Evolutionary conservation across 306 rosid genomes (phyloP).

Genomic region (Benincasa hispida): DNA sequence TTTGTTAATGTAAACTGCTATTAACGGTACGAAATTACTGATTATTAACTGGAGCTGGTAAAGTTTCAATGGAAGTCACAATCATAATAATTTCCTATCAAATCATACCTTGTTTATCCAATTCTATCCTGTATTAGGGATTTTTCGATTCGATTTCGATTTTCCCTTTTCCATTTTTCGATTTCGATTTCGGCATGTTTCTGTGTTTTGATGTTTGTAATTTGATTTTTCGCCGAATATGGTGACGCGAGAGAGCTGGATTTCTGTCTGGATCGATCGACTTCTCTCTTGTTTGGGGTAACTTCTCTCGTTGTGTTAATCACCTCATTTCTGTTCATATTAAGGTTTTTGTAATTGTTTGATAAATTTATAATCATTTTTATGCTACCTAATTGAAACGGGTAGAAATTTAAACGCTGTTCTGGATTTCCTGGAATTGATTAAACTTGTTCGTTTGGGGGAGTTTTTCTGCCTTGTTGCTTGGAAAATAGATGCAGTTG

Average conservation of each 20-base stretch:
- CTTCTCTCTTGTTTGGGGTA: constrained; percentile 9
- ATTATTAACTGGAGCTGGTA: background rate
- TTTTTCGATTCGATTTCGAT: background rate
- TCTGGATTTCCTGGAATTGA: background rate
- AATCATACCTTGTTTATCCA: background rate
- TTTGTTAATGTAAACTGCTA: background rate
- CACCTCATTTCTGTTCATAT: background rate
- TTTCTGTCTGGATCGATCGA: constrained; percentile 8
- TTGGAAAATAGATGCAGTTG: background rate
- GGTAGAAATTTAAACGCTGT: background rate
- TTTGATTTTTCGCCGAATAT: constrained; percentile 1
- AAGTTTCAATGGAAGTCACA: background rate
- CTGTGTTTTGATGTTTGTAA: background rate
- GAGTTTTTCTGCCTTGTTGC: background rate
- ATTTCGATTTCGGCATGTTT: background rate
- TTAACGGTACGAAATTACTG: background rate
- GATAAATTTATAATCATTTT: background rate
- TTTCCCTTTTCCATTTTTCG: background rate
- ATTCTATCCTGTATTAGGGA: background rate
- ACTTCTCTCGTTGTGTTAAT: background rate
- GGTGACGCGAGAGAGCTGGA: constrained; percentile 6
- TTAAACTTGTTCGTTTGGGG: background rate
- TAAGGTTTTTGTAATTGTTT: background rate
- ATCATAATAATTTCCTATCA: background rate
- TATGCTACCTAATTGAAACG: background rate